These are phyloP conservation scores for Epichloe elymi DNA, from an alignment of 2,329 filamentous ascomycete genomes.

Conservation along the genomic window DNA sequence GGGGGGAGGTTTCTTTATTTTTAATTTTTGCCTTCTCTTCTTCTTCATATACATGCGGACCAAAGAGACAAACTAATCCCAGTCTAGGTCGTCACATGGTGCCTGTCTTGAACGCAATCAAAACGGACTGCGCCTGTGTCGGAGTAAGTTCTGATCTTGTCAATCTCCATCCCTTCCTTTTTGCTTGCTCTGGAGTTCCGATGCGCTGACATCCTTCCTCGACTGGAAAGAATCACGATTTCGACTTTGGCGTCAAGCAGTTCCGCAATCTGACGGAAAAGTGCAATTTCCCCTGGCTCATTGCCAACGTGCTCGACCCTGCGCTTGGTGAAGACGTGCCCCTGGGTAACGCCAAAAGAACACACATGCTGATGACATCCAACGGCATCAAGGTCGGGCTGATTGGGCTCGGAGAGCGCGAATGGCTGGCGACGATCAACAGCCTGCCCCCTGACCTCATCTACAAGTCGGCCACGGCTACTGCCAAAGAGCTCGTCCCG, in stretches of 20 bases:
- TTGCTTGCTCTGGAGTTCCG: not conserved
- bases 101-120: slow-evolving; percentile 63
- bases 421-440: slow-evolving; percentile 87
- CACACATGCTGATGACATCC: slow-evolving; percentile 62
- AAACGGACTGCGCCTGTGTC: slow-evolving; percentile 69
- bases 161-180: not conserved
- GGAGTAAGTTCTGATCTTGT: slow-evolving; percentile 42
- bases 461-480: slow-evolving; percentile 66
- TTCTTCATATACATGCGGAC: not conserved
- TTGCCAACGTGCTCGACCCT: slow-evolving; percentile 79
- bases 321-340: slow-evolving; percentile 62
- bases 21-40: not conserved
- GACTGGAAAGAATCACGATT: slow-evolving; percentile 55
- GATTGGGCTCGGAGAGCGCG: slow-evolving; percentile 73
- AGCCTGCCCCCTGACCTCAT: slow-evolving; percentile 67
- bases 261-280: slow-evolving; percentile 59
- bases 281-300: slow-evolving; percentile 73
- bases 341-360: slow-evolving; percentile 63
- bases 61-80: not conserved
- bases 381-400: slow-evolving; percentile 80
- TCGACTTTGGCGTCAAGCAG: slow-evolving; percentile 80
- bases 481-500: slow-evolving; percentile 64
- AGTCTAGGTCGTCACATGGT: slow-evolving; percentile 66
- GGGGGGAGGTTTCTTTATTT: no score
- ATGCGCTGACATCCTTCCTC: no score